A percentile compares a stretch with the other conserved stretches of the same genome.
Evolutionary conservation across 1,284 basidiomycete genomes (phyloP).

Genomic region (Trametes pubescens): DNA sequence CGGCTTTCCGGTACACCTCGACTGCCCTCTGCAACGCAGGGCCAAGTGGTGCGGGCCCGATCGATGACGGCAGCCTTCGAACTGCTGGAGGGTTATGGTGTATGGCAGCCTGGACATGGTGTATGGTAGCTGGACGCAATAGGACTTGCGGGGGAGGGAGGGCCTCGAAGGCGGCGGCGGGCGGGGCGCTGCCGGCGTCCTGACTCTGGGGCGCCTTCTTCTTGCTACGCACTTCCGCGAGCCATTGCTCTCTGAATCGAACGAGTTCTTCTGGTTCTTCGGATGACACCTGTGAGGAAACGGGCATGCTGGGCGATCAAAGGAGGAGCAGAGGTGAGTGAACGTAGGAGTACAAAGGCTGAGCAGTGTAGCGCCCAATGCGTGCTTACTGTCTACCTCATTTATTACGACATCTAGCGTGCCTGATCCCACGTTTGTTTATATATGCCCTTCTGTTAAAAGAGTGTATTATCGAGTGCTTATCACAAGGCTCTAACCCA

Average conservation of each 20-base stretch:
- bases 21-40: slow-evolving; percentile 58
- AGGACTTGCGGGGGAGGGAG: slow-evolving; percentile 3
- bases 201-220: slow-evolving; percentile 41
- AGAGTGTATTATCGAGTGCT: not conserved
- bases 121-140: not conserved
- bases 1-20: slow-evolving; percentile 72
- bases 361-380: slow-evolving; percentile 11
- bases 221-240: slow-evolving; percentile 62
- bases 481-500: not conserved
- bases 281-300: not conserved
- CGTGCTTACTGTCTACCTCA: slow-evolving; percentile 11
- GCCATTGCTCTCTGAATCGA: slow-evolving; percentile 79
- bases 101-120: slow-evolving; percentile 13
- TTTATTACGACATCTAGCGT: slow-evolving; percentile 11
- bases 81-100: slow-evolving; percentile 10
- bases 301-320: slow-evolving; percentile 1
- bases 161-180: slow-evolving; percentile 5
- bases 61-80: slow-evolving; percentile 3
- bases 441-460: too few relatives aligned
- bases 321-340: slow-evolving; percentile 17
- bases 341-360: slow-evolving; percentile 10
- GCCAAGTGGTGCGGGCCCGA: slow-evolving; percentile 38
- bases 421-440: not conserved
- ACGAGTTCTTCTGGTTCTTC: slow-evolving; percentile 62
- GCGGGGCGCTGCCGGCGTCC: slow-evolving; percentile 5